A percentile compares a stretch with the other conserved stretches of the same genome.
Conservation (phyloP, 1,284 basidiomycete genomes). For the Ganoderma lucidum region DNA sequence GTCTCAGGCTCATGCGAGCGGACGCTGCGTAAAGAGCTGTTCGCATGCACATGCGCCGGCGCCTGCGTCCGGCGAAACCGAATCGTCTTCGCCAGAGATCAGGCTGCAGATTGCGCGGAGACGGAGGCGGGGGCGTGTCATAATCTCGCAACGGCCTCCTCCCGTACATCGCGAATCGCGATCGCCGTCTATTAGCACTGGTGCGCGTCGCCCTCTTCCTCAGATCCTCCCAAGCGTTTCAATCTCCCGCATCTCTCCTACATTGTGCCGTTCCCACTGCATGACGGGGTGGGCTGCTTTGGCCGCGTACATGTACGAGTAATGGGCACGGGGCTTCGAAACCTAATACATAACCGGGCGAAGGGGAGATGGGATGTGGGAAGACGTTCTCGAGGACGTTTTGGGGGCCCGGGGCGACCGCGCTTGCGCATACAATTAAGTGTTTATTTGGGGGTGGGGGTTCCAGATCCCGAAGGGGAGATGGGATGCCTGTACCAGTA, state of each 20-base stretch:
- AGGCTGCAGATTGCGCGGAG: constrained; percentile 7
- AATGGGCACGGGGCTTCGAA: neutral
- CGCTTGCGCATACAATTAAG: neutral
- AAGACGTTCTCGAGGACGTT: neutral
- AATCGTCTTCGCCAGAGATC: neutral
- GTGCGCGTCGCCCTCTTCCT: neutral
- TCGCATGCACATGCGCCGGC: neutral
- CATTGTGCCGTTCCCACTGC: neutral
- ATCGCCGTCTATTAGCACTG: neutral
- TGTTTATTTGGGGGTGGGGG: neutral
- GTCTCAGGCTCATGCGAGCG: neutral
- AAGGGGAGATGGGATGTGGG: neutral
- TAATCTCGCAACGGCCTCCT: neutral
- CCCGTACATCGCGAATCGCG: constrained; percentile 6
- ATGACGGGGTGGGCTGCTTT: neutral
- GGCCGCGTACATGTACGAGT: neutral
- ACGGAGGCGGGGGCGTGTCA: neutral
- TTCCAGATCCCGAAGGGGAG: neutral
- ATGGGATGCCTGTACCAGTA: neutral
- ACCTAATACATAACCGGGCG: neutral
- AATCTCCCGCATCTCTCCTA: neutral
- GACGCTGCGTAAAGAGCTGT: neutral
- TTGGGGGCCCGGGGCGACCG: neutral
- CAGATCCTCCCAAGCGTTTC: neutral
- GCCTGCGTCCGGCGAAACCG: neutral